Conservation (phyloP, 192 early-diverging fungal genomes). For the Coemansia sp. region DNA sequence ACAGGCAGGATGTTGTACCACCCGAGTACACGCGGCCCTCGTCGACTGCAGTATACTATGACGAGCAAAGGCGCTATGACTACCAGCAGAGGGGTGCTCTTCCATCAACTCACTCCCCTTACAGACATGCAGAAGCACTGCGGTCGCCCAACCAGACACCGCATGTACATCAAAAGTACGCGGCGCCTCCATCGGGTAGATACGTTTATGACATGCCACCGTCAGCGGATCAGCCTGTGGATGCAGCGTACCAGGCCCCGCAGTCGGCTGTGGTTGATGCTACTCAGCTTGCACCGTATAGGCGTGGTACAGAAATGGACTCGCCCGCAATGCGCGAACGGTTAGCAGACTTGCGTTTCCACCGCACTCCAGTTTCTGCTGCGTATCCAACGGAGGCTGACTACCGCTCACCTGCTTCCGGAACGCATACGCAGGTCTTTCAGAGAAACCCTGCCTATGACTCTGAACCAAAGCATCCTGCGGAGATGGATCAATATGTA, state of each 20-base stretch:
- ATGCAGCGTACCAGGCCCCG: neutral
- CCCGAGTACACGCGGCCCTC: constrained; percentile 5
- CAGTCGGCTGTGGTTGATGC: neutral
- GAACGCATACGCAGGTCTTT: constrained; percentile 22
- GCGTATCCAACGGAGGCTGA: constrained; percentile 19
- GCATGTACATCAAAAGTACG: constrained; percentile 22
- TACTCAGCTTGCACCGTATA: neutral
- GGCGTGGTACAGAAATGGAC: neutral
- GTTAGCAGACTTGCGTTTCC: constrained; percentile 17
- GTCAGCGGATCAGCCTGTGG: neutral
- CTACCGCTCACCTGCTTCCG: constrained; percentile 26
- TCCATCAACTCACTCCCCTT: constrained; percentile 4
- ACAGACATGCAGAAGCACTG: constrained; percentile 8
- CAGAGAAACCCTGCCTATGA: constrained; percentile 19
- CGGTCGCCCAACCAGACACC: constrained; percentile 22
- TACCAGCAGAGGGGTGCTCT: constrained; percentile 14
- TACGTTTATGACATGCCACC: constrained; percentile 24
- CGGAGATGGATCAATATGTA: constrained; percentile 23
- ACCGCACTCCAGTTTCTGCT: constrained; percentile 3
- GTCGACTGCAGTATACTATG: constrained; percentile 19
- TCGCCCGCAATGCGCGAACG: neutral
- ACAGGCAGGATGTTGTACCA: neutral
- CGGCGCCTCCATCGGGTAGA: constrained; percentile 8
- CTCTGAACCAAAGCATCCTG: neutral
- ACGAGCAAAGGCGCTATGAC: constrained; percentile 20